Base-by-base conservation (phyloP, 2,329 filamentous ascomycete species). In the Macroventuria anomochaeta region DNA sequence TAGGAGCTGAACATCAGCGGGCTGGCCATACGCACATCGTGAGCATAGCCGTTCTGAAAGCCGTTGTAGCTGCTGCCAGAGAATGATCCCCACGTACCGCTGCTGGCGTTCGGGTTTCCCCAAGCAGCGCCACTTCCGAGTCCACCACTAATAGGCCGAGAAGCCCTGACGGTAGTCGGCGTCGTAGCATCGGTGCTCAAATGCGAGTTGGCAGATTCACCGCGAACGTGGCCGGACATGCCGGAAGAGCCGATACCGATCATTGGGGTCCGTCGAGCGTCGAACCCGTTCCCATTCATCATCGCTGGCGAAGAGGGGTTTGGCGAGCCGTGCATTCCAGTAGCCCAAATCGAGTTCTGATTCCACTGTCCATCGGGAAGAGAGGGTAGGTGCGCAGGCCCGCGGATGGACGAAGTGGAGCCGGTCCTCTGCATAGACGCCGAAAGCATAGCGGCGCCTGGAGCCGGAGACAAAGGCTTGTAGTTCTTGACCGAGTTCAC, bases 1-100 rank as follows among this genome's bases (percentile, higher is more conserved):
- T 72, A 79, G 5, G 74, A 71, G 53, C 73, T 74, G 55, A 78
- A 80, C 5, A 79, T 64, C 26, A 79, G 46, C 7, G 76, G 75
- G 53, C 75, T 78, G 7, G 68, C 70, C 61, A 77, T 69, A 36
- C 66, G 71, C 25, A 62, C 36, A 21, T 69, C 67, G 32, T 63
- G 54, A 2, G 51, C 43, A 20, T 57, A 49, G 29, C 58, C 61
- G 12, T 59, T 57, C 29, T 61, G 62, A 37, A 65, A 55, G 20
- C 53, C 61, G 37, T 62, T 63, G 34, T 65, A 57, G 39, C 25
- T 58, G 37, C 43, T 55, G 17, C 42, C 55, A 17, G 57, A 61
- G 31, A 53, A 62, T 33, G 47, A 64, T 11, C 61, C 61, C 49
- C 72, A 69, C 1, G 63, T 46, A 6, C 69, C 62, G 18, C 63